phyloP scores from a whole-genome alignment of 2,329 filamentous ascomycete genomes.

The Amphichorda felina region DNA sequence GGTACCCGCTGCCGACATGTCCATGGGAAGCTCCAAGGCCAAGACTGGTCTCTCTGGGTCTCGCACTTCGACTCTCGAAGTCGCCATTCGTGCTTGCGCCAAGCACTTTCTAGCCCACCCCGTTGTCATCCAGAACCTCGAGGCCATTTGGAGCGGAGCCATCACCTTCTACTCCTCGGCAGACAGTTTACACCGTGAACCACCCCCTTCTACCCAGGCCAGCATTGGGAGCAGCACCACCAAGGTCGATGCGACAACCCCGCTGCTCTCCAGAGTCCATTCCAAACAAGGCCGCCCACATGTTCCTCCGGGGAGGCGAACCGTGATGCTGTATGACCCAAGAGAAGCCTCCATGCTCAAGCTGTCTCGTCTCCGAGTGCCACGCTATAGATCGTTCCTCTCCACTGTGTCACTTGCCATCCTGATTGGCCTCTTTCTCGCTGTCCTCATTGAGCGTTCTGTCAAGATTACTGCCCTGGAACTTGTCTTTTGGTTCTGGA shows the following conservation, averaged over 20 bases:
- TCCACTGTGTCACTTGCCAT: constrained; percentile 81
- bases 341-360: constrained; percentile 85
- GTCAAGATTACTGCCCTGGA: constrained; percentile 74
- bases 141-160: constrained; percentile 92
- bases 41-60: constrained; percentile 45
- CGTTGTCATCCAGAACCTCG: constrained; percentile 85
- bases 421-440: constrained; percentile 73
- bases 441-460: constrained; percentile 66
- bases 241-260: constrained; percentile 35
- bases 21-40: constrained; percentile 4
- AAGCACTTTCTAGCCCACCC: constrained; percentile 90
- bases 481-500: constrained; percentile 95
- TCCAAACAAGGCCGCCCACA: constrained; percentile 18
- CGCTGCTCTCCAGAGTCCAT: constrained; percentile 29
- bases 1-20: constrained; percentile 2
- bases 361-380: constrained; percentile 78
- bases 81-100: constrained; percentile 84
- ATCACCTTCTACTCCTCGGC: constrained; percentile 89
- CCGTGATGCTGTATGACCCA: constrained; percentile 82
- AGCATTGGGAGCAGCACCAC: constrained; percentile 11
- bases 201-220: constrained; percentile 8
- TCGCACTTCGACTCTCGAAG: constrained; percentile 80
- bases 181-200: constrained; percentile 65
- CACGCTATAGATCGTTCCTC: constrained; percentile 81
- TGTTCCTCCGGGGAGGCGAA: constrained; percentile 45